Evolutionary conservation across 1,139 yeast species (phyloP), one percentile per base, ranked within the genome.

Genomic region (Saccharomyces hybrid): DNA sequence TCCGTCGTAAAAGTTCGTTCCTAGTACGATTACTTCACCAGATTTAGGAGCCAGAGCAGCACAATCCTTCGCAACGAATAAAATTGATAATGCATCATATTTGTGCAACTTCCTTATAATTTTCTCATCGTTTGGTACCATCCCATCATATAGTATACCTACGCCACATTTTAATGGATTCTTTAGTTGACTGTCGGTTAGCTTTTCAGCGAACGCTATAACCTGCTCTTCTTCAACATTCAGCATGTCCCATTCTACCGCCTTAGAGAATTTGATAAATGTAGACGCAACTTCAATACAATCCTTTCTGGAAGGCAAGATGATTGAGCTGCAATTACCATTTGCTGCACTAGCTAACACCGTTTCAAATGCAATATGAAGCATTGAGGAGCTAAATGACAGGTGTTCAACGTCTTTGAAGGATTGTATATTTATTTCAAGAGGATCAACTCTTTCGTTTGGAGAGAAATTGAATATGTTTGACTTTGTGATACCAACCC

Each of bases 1-100:
- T 0, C 88, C 93, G 54, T 89, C 95, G 64, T 76, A 86, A 31
- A 73, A 77, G 59, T 82, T 85, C 0, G 97, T 89, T 4, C 95
- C 90, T 60, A 85, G 69, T 8, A 91, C 75, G 24, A 86, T 69
- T 2, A 87, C 86, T 52, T 76, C 69, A 49, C 75, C 73, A 0
- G 88, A 81, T 0, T 67, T 47, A 0, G 91, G 90, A 16, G 79
- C 72, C 59, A 72, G 75, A 49, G 70, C 62, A 32, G 83, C 75
- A 2, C 82, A 76, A 1, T 84, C 89, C 52, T 77, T 78, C 0
- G 90, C 73, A 0, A 84, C 82, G 14, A 89, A 60, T 29, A 89
- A 57, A 3, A 84, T 71, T 7, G 78, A 73, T 19, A 90, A 65
- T 2, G 76, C 75, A n/a, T 81, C 80, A n/a, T 73, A 71, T 1